Base-by-base conservation (phyloP, 805 yeast species). In the Starmerella vitae region DNA sequence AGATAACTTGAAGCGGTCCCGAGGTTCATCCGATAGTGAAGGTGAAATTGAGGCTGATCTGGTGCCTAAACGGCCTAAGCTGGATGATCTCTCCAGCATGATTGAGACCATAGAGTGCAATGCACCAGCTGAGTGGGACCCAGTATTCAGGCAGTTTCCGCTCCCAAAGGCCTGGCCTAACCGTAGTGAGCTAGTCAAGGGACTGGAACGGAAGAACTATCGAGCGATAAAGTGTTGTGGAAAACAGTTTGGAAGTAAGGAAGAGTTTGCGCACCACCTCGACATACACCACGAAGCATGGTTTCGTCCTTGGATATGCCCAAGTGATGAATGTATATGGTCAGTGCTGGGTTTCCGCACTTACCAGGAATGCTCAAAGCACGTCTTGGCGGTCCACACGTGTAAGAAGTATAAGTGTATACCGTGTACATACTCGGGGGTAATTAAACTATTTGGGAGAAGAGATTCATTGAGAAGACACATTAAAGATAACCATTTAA, bases 281-380 rank as follows among this genome's bases (percentile, higher is more conserved):
- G 48, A 46, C 25, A 19, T 9, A 9, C 21, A 29, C 5, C 52
- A 46, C 37, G 26, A 12, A 7, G 31, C 7, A 2, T 15, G 17
- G 12, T 30, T 15, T 6, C 39, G 52, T 5, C 39, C 32, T 10
- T 35, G 30, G 28, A 25, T 20, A 14, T 48, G 52, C 25, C 44
- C 47, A 8, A 27, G 24, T 6, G 8, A 3, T 4, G 20, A n/a
- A 15, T 48, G 52, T 25, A 24, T 28, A 10, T 46, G 44, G 47
- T 32, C 40, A n/a, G 38, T 44, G 2, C 20, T 44, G 2, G 50
- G 50, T n/a, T 46, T 48, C 38, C 26, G 17, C 20, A 15, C 18
- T n/a, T 2, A 6, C 1, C 2, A 34, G 13, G 44, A 38, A n/a
- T 43, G 38, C 28, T 9, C 20, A 3, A 34, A 48, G 17, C 51